Evolutionary conservation across 108 stramenopile genomes (phyloP), one percentile per base, ranked within the genome.

Genomic region (Epithemia pelagica): DNA sequence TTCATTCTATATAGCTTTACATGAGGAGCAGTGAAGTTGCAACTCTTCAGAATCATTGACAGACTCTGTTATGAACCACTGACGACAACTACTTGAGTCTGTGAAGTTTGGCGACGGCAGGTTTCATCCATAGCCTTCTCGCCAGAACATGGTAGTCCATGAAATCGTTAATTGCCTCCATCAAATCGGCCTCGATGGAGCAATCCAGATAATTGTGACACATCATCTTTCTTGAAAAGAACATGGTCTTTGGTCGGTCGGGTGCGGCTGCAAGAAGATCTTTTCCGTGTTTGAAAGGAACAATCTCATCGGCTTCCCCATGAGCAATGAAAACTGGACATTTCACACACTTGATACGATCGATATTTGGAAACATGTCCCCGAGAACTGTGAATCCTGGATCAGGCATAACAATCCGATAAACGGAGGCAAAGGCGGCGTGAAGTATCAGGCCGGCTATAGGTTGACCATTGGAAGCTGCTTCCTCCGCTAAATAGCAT

Each of bases 281-380:
- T 61, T 31, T 28, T 25, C 83, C 89, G 59, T 90, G 89, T 80
- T 85, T 81, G 58, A 88, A 88, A 30, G 92, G 90, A n/a, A 94
- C 84, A 5, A 91, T 75, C 58, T 77, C 83, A 57, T 91, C 92
- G 25, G 75, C 60, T 46, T 81, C 82, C 3, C 92, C 89, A 70
- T 90, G 89, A 30, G 84, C 70, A 54, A 90, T 77, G 22, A 85
- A 91, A 8, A 87, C 71, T 1, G 92, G 92, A 64, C 86, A 79
- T 28, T 37, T 1, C 22, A 78, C 51, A 19, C 65, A 15, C 53
- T 30, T 5, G 20, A 65, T 23, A n/a, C 59, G 87, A 70, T 93
- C 92, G 22, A 93, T 81, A 70, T 93, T 93, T 23, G 89, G 80
- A 66, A 91, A 93, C 71, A 85, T 78, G 70, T 93, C 92, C 2